Percentiles rank a stretch among this genome's conserved stretches.
These are phyloP conservation scores for Sextonia rubra DNA, from an alignment of 164 flowering plant species.

Conservation along the genomic window DNA sequence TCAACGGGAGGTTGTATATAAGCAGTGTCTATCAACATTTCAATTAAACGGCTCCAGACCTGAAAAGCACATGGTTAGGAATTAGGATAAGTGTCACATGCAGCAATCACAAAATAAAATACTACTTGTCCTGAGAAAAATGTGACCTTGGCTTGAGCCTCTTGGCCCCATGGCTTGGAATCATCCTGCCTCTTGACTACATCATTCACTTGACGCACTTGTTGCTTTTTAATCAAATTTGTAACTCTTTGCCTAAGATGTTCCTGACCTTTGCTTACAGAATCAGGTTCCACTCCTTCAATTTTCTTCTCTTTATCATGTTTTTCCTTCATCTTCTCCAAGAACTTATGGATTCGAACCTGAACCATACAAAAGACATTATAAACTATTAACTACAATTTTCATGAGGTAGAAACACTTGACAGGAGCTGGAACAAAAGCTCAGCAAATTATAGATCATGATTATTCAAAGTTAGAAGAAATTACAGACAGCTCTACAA, in stretches of 20 bases:
- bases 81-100: conserved; percentile 1
- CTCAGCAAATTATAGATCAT: neutral
- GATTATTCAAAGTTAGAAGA: neutral
- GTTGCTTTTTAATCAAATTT: conserved; percentile 67
- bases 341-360: conserved; percentile 67
- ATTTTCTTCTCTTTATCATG: conserved; percentile 16
- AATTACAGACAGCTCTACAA: neutral
- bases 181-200: conserved; percentile 56
- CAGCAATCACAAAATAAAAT: conserved; percentile 1
- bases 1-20: conserved; percentile 77
- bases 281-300: conserved; percentile 25
- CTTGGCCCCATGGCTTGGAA: conserved; percentile 64
- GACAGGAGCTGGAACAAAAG: neutral
- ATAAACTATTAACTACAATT: conserved; percentile 3
- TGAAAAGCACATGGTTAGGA: conserved; percentile 23
- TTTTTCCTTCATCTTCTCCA: conserved; percentile 65
- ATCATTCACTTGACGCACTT: conserved; percentile 42
- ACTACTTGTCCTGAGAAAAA: neutral
- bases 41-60: conserved; percentile 91
- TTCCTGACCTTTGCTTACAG: conserved; percentile 35
- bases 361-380: conserved; percentile 27
- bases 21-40: conserved; percentile 72
- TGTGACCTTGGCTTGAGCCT: conserved; percentile 68
- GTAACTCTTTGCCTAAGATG: conserved; percentile 51
- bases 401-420: neutral